Evolutionary conservation across 805 yeast genomes (phyloP).

Genomic region (Yamadazyma phyllophila): DNA sequence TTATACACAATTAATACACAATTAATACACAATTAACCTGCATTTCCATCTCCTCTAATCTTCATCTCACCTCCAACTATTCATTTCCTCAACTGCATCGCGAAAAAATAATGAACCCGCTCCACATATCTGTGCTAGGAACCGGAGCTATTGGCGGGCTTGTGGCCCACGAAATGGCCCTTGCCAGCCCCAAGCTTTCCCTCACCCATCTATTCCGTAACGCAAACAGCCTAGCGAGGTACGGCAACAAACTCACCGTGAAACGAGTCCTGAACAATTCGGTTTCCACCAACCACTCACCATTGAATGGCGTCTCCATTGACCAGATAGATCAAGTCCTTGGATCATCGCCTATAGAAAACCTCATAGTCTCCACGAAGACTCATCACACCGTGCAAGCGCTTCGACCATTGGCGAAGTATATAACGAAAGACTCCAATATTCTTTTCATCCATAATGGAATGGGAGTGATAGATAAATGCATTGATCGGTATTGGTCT

Average conservation of each 20-base stretch:
- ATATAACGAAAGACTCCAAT: slow-evolving; percentile 50
- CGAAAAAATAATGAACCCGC: slow-evolving; percentile 2
- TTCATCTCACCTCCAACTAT: no score
- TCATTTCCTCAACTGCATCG: no score
- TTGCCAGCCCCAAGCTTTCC: not conserved
- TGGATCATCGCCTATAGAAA: slow-evolving; percentile 13
- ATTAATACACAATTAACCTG: no score
- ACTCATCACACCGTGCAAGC: slow-evolving; percentile 72
- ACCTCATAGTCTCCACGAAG: slow-evolving; percentile 76
- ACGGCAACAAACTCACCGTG: slow-evolving; percentile 6
- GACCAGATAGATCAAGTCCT: not conserved
- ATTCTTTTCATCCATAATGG: slow-evolving; percentile 82
- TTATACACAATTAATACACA: no score
- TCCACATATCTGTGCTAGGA: slow-evolving; percentile 9
- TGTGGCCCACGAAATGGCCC: slow-evolving; percentile 12
- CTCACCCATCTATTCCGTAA: slow-evolving; percentile 5
- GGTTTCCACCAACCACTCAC: not conserved
- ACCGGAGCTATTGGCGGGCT: slow-evolving; percentile 17
- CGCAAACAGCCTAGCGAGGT: not conserved
- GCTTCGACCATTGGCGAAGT: slow-evolving; percentile 49
- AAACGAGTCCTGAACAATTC: slow-evolving; percentile 5
- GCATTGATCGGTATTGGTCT: slow-evolving; percentile 57
- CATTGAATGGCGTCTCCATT: not conserved
- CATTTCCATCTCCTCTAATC: no score
- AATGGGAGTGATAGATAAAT: slow-evolving; percentile 62